Base-by-base conservation (phyloP, 2,329 filamentous ascomycete genomes). In the Geosmithia morbida region DNA sequence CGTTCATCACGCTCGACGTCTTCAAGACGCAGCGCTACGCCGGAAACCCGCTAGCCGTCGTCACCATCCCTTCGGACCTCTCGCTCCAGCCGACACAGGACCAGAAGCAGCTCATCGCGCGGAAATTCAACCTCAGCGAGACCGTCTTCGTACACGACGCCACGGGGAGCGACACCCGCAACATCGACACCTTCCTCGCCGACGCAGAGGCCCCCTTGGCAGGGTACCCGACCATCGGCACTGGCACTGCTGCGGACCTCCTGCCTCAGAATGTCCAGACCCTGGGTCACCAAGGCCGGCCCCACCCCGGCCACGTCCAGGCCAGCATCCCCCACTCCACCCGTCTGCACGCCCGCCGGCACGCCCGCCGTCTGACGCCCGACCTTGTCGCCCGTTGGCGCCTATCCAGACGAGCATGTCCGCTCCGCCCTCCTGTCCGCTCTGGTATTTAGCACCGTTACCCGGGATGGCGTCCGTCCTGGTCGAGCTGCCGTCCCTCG, bases 381-480 rank as follows among this genome's bases (percentile, higher is more conserved):
- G 41, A 56, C 48, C 26, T 46, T 41, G 33, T 13, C 33, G 6
- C 33, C 55, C 48, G 51, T 50, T 14, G 53, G 59, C 18, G 57
- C 67, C 13, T 58, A 60, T 19, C 17, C 51, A 8, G 56, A 62
- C 26, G 42, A 51, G 0, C 51, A 50, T 4, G 57, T 69, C 44
- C 57, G 57, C 19, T 47, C 57, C n/a, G 61, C 61, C 4, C 66
- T 70, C 59, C 52, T 66, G 30, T 50, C 54, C 11, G 67, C 71
- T 8, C 71, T 74, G 14, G 56, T 77, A 17, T 70, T 79, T 48
- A 80, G 75, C 52, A 76, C 88, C 43, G 83, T 87, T 37, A 77
- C 77, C n/a, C 43, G 85, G 85, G 44, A 83, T 89, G 80, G 77
- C 76, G 1, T 88, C 87, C 60, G 62, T 78, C n/a, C 71, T 86